Evolutionary conservation across 805 yeast genomes (phyloP).

Genomic region (Wilhelminamyces savonicus): DNA sequence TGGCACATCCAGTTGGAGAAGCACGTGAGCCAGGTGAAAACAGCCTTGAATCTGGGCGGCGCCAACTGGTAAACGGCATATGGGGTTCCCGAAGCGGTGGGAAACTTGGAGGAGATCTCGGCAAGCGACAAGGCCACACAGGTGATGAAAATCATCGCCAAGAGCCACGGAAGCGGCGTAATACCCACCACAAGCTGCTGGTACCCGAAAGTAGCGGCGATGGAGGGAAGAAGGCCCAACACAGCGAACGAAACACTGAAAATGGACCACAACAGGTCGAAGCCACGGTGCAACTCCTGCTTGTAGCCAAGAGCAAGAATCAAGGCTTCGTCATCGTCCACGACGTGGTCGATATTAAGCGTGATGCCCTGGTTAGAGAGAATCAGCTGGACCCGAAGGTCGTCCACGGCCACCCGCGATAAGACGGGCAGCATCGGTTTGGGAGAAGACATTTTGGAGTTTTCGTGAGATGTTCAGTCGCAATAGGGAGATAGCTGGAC

Average conservation of each 20-base stretch:
- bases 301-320: constrained; percentile 56
- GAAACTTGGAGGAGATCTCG: constrained; percentile 59
- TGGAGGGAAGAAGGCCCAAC: constrained; percentile 58
- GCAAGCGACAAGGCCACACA: constrained; percentile 59
- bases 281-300: constrained; percentile 57
- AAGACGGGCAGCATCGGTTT: too few species aligned
- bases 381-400: constrained; percentile 28
- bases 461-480: too few species aligned
- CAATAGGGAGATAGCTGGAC: too few species aligned
- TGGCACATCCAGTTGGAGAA: constrained; percentile 64
- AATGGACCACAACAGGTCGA: constrained; percentile 44
- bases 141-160: constrained; percentile 50
- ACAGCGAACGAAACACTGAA: constrained; percentile 62
- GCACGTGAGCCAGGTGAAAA: constrained; percentile 57
- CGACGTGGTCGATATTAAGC: constrained; percentile 42
- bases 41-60: constrained; percentile 46
- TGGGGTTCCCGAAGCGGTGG: constrained; percentile 64
- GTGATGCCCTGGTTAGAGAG: constrained; percentile 32
- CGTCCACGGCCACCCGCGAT: constrained; percentile 29
- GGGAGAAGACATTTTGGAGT: too few species aligned
- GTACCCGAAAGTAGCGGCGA: constrained; percentile 56
- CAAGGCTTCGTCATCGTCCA: constrained; percentile 45
- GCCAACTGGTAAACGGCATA: constrained; percentile 61
- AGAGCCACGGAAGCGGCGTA: constrained; percentile 55
- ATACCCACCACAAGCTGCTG: constrained; percentile 57